Evolutionary conservation across 495 filamentous ascomycete species (phyloP), one percentile per base, ranked within the genome.

Genomic region (Aspergillus olivimuriae): DNA sequence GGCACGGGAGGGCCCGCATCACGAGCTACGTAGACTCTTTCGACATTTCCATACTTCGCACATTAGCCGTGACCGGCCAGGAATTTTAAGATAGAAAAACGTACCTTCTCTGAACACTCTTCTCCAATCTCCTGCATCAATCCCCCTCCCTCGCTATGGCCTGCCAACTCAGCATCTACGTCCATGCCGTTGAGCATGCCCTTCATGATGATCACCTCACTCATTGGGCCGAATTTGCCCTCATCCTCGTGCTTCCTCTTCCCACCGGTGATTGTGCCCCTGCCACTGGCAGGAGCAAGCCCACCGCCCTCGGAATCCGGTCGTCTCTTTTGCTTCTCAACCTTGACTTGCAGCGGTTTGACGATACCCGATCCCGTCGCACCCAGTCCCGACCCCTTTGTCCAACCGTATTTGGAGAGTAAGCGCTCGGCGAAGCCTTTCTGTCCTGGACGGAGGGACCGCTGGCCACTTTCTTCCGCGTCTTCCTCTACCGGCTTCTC

Each of bases 91-190:
- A 12, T 10, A 41, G 15, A 4, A 22, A 17, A 35, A 51, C 66
- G 39, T 51, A 81, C 77, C 77, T 89, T 86, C 36, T 86, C 76
- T 31, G 78, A 78, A 62, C 91, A 96, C 61, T 92, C 87, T 45
- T 94, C 87, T 15, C 92, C 92, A 58, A 98, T 94, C 65, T 96
- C 89, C 64, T 95, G 89, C 52, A 87, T 77, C 50, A 98, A 59
- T 0, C 83, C 83, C 2, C 83, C 83, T 3, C 46, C 46, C 45
- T 80, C 77, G 16, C 62, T 56, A 21, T 74, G 65, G 4, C 58
- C 57, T 22, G 67, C 65, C 50, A 84, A 58, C 65, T 96, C 94
- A 1, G 64, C 68, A 39, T 78, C 73, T 23, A 91, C 66, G 50
- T 84, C 74, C 73, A 95, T 81, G 3, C 83, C 86, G 44, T 91